phyloP scores from a whole-genome alignment of 2,329 filamentous ascomycete genomes.

The Lasiodiplodia gonubiensis region DNA sequence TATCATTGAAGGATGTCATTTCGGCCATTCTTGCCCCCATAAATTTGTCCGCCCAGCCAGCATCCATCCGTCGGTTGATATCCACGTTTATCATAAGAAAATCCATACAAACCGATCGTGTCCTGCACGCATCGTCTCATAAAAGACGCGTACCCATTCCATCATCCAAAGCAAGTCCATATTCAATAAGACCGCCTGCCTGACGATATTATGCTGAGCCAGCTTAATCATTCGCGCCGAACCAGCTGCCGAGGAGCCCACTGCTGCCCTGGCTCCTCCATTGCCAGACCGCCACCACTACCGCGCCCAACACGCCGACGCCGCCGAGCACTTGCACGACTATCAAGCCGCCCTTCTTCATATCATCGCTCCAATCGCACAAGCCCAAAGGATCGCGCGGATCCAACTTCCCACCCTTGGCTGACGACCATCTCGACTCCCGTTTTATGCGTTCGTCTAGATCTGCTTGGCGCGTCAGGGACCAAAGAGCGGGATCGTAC shows the following conservation, averaged over 20 bases:
- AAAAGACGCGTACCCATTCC: background rate
- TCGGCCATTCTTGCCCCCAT: slow-evolving; percentile 12
- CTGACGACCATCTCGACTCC: slow-evolving; percentile 34
- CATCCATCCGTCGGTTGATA: background rate
- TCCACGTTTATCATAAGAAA: background rate
- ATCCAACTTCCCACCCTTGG: slow-evolving; percentile 45
- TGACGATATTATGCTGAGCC: background rate
- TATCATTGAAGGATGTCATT: slow-evolving; percentile 15
- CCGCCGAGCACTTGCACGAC: slow-evolving; percentile 76
- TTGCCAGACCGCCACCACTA: slow-evolving; percentile 59
- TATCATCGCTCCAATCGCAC: slow-evolving; percentile 69
- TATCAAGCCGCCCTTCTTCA: slow-evolving; percentile 69
- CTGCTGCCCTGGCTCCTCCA: slow-evolving; percentile 13
- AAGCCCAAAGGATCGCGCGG: slow-evolving; percentile 81
- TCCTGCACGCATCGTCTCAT: background rate
- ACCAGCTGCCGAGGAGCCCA: slow-evolving; percentile 11
- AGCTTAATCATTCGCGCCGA: slow-evolving; percentile 1
- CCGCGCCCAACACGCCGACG: slow-evolving; percentile 73
- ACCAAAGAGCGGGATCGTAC: slow-evolving; percentile 6
- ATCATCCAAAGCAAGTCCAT: background rate
- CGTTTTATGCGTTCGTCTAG: slow-evolving; percentile 43
- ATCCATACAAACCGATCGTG: background rate
- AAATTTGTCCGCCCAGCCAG: background rate
- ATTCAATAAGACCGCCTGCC: background rate
- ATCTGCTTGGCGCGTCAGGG: slow-evolving; percentile 34